Evolutionary conservation across 139 green algal genomes (phyloP).

Genomic region (Trebouxia sp.): DNA sequence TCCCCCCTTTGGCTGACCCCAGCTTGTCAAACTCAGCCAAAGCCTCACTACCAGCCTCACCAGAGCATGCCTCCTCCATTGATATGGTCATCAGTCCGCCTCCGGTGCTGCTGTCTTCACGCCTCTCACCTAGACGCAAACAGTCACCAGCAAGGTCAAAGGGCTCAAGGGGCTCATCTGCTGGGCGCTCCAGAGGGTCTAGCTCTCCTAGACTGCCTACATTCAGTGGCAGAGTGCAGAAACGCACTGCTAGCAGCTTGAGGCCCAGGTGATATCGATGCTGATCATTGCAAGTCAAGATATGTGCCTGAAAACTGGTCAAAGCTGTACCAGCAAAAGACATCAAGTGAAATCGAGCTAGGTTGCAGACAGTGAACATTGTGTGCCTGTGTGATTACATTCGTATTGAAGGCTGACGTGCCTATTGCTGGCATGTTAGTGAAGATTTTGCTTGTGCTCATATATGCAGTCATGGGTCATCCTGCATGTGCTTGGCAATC

Average conservation of each 20-base stretch:
- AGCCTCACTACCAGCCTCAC: slow-evolving; percentile 5
- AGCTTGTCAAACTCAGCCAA: not conserved
- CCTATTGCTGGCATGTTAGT: no score
- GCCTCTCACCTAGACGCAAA: not conserved
- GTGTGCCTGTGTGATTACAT: no score
- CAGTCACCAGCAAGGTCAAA: not conserved
- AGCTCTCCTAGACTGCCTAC: not conserved
- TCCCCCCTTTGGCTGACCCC: not conserved
- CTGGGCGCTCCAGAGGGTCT: not conserved
- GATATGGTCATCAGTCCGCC: slow-evolving; percentile 21
- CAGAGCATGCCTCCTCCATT: slow-evolving; percentile 8
- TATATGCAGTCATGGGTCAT: no score
- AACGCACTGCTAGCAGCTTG: not conserved
- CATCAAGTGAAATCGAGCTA: no score
- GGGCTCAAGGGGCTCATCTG: not conserved
- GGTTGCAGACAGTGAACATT: no score
- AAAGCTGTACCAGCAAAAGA: no score
- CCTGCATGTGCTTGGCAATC: no score
- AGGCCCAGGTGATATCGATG: not conserved
- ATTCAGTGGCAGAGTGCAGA: not conserved
- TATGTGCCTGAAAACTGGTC: not conserved
- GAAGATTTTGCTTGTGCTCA: no score
- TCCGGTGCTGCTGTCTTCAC: not conserved
- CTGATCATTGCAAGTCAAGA: not conserved
- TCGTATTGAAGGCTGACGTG: no score